These are phyloP conservation scores for Exidia glandulosa DNA, from an alignment of 768 basidiomycete species.

Conservation along the genomic window DNA sequence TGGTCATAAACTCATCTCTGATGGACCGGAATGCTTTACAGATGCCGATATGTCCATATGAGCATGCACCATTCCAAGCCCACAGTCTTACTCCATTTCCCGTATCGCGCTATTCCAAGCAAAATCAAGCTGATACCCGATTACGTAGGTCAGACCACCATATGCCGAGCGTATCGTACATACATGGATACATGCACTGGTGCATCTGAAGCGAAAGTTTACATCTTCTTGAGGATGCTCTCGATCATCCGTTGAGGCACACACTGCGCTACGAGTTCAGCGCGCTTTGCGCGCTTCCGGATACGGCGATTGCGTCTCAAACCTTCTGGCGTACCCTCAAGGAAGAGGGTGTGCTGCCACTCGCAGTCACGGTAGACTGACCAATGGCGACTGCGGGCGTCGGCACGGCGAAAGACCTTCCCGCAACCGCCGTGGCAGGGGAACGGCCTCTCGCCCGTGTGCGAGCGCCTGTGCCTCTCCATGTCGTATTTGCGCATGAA, in stretches of 20 bases:
- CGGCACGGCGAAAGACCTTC: neutral
- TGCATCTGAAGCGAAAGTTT: too few relatives aligned
- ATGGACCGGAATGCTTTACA: too few relatives aligned
- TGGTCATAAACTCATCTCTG: too few relatives aligned
- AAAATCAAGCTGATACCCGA: too few relatives aligned
- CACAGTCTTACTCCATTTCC: too few relatives aligned
- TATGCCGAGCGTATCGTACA: too few relatives aligned
- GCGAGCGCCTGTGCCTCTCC: neutral
- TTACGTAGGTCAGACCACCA: too few relatives aligned
- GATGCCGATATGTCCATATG: too few relatives aligned
- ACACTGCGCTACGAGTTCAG: neutral
- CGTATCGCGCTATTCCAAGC: too few relatives aligned
- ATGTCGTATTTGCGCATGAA: neutral
- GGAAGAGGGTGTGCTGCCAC: neutral
- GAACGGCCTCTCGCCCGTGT: neutral
- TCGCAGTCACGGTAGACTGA: neutral
- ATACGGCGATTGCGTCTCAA: neutral
- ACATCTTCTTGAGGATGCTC: neutral
- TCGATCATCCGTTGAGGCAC: neutral
- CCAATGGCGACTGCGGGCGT: conserved; percentile 3
- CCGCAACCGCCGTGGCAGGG: neutral
- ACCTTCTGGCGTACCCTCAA: neutral
- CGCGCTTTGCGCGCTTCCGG: neutral
- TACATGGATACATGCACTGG: too few relatives aligned
- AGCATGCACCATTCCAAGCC: too few relatives aligned